Conservation (phyloP, 345 rosid genomes). For the rapeseed (Brassica napus) region DNA sequence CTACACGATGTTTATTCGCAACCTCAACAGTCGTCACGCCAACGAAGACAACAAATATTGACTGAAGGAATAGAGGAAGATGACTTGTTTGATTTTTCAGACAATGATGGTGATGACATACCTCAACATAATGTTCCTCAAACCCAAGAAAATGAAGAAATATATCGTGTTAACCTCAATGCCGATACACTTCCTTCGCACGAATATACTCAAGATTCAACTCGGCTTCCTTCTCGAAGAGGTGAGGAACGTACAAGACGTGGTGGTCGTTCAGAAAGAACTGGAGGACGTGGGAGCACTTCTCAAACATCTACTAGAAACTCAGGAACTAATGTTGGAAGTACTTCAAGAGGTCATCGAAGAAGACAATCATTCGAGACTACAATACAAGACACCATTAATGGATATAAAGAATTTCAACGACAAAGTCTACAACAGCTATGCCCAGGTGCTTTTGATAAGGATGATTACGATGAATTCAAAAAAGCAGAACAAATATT, state of each 20-base stretch:
- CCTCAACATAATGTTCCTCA: too few species aligned
- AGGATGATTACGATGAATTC: background rate
- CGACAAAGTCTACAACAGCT: background rate
- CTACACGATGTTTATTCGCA: too few species aligned
- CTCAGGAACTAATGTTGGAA: background rate
- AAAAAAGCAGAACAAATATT: background rate
- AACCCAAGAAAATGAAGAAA: background rate
- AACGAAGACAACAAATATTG: too few species aligned
- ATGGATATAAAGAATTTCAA: background rate
- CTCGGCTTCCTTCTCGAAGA: background rate
- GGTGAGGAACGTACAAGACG: background rate
- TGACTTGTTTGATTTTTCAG: background rate
- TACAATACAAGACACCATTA: background rate
- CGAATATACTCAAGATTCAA: background rate
- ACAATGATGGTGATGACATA: too few species aligned
- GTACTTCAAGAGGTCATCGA: background rate
- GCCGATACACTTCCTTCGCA: background rate
- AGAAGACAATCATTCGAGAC: background rate
- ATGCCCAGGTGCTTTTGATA: background rate
- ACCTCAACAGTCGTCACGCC: too few species aligned
- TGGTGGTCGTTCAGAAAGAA: background rate
- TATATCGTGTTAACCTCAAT: background rate
- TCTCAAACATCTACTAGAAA: background rate
- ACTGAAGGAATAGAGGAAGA: too few species aligned
- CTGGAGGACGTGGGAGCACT: background rate